These are phyloP conservation scores for Aspergillus niger DNA, from an alignment of 2,329 filamentous ascomycete species.

Conservation along the genomic window DNA sequence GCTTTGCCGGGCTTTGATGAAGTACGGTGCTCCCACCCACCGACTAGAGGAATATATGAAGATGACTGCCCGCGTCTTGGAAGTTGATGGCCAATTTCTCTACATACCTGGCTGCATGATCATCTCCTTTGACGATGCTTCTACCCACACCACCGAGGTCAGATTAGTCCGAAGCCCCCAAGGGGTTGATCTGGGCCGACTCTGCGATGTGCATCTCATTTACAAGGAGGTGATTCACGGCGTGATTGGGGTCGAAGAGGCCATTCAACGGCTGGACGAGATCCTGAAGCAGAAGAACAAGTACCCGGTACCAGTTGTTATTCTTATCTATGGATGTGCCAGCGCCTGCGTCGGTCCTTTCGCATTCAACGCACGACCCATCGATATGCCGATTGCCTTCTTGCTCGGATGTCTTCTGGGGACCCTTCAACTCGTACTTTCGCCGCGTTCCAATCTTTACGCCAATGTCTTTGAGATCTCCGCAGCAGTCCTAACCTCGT, in stretches of 20 bases:
- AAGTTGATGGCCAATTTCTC: conserved; percentile 86
- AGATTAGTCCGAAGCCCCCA: conserved; percentile 49
- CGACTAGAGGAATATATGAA: conserved; percentile 88
- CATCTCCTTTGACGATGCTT: conserved; percentile 72
- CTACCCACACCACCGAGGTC: conserved; percentile 52
- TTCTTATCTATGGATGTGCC: conserved; percentile 74
- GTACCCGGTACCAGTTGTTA: conserved; percentile 56
- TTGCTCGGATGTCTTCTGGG: conserved; percentile 75
- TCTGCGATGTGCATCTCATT: conserved; percentile 50
- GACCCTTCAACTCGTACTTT: conserved; percentile 72
- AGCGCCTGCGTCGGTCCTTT: conserved; percentile 78
- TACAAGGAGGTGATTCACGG: conserved; percentile 55
- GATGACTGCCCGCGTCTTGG: conserved; percentile 83
- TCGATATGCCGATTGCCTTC: conserved; percentile 80
- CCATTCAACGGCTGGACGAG: conserved; percentile 47
- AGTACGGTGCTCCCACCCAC: conserved; percentile 89
- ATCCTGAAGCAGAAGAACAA: conserved; percentile 63
- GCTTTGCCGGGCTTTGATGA: conserved; percentile 85
- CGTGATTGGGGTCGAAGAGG: conserved; percentile 51
- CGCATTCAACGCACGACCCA: conserved; percentile 74
- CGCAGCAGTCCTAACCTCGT: conserved; percentile 67
- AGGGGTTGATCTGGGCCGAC: conserved; percentile 48
- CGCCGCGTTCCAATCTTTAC: conserved; percentile 71
- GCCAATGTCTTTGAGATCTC: conserved; percentile 68
- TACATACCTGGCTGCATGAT: conserved; percentile 96